Evolutionary conservation across 1,284 basidiomycete species (phyloP), one percentile per base, ranked within the genome.

Genomic region (Porogramme epimiltina): DNA sequence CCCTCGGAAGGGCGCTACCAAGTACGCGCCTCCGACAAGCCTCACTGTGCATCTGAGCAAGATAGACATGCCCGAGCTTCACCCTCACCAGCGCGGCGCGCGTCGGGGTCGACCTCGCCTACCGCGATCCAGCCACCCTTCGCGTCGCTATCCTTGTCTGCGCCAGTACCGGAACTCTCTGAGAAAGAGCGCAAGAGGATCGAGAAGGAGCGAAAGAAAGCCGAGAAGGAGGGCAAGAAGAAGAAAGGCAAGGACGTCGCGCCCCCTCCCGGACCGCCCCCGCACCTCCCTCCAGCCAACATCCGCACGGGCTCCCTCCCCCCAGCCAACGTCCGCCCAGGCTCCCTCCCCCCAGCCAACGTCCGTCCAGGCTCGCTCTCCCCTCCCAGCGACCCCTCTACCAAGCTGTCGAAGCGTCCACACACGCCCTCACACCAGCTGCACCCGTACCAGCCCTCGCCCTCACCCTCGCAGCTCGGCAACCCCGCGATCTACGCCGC

Each of bases 31-130:
- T 3, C 89, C 88, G 0, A 75, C 75, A 37, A 84, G 77, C 55
- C 74, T 92, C 1, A 78, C 76, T 0, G 76, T 91, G 4, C 88
- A 91, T 67, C 70, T 93, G 15, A 89, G 87, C 73, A 92, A 92
- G 74, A 90, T 92, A 43, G 76, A 84, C 23, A 89, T 93, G 79
- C 89, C 89, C 0, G 90, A 92, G 64, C 76, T 92, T 8, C 78
- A 80, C 55, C 89, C 89, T 2, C 78, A 65, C 34, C 47, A 8
- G 8, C 28, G 13, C 8, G 28, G 8, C 13, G n/a, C 34, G 34
- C 10, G 8, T n/a, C 34, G n/a, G 9, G 28, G 28, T 31, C 28
- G 8, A 31, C 15, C 28, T 8, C 8, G 28, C 28, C 15, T 31
- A 8, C 28, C 28, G 8, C n/a, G n/a, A n/a, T n/a, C n/a, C n/a